Evolutionary conservation across 768 basidiomycete species (phyloP).

Genomic region (Suillus decipiens): DNA sequence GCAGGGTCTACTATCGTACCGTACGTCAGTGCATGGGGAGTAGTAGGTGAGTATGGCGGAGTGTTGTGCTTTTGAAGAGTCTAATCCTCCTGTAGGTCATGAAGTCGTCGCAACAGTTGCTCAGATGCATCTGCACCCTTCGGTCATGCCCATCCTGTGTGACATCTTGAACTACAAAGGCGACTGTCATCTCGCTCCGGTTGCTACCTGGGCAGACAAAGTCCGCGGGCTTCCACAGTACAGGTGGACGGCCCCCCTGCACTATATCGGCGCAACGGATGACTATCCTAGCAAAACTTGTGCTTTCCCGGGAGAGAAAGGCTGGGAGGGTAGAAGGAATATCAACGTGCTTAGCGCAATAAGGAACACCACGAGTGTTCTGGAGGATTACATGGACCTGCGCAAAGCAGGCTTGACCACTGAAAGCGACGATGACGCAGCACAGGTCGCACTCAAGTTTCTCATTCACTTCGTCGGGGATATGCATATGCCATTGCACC

Average conservation of each 20-base stretch:
- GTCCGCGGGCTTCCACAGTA: conserved; percentile 51
- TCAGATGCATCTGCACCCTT: conserved; percentile 84
- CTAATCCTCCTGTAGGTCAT: conserved; percentile 57
- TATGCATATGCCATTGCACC: conserved; percentile 91
- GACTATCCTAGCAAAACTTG: conserved; percentile 82
- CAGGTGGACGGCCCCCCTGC: conserved; percentile 73
- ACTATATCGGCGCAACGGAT: conserved; percentile 72
- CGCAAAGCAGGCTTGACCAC: conserved; percentile 9
- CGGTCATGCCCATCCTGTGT: conserved; percentile 65
- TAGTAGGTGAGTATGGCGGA: conserved; percentile 32
- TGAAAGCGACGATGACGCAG: conserved; percentile 33
- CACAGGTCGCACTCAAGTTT: conserved; percentile 87
- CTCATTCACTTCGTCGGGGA: conserved; percentile 93
- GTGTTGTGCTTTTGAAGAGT: neutral
- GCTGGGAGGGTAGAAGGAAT: conserved; percentile 62
- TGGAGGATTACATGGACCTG: conserved; percentile 49
- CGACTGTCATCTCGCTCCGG: conserved; percentile 77
- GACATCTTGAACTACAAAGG: conserved; percentile 58
- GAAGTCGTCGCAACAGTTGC: conserved; percentile 94
- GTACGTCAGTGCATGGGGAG: conserved; percentile 40
- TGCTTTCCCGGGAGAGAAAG: conserved; percentile 69
- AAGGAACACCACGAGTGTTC: conserved; percentile 68
- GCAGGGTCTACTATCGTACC: conserved; percentile 25
- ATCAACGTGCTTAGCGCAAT: conserved; percentile 79
- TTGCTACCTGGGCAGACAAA: conserved; percentile 89